phyloP scores from a whole-genome alignment of 495 filamentous ascomycete genomes.

The Neurospora sp. region DNA sequence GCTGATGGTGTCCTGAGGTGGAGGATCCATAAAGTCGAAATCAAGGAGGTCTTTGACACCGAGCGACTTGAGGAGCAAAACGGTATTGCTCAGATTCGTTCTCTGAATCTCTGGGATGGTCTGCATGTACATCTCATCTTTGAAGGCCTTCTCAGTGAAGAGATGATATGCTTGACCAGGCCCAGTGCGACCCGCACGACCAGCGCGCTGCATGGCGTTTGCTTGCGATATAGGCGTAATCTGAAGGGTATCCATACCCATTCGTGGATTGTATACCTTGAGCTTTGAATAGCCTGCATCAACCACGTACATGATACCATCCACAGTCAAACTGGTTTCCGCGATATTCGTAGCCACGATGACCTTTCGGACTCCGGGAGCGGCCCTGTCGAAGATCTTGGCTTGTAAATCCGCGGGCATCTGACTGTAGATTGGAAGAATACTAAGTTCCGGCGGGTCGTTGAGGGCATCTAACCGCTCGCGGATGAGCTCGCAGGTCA shows the following conservation, averaged over 20 bases:
- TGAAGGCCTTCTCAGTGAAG: conserved; percentile 89
- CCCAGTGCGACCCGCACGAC: conserved; percentile 87
- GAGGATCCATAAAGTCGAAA: conserved; percentile 99
- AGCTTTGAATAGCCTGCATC: conserved; percentile 94
- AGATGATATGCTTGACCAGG: conserved; percentile 93
- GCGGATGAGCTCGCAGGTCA: conserved; percentile 84
- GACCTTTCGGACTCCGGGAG: conserved; percentile 86
- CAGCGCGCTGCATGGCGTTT: conserved; percentile 87
- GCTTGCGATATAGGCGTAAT: conserved; percentile 98
- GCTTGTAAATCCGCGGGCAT: conserved; percentile 98
- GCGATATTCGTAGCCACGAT: conserved; percentile 99
- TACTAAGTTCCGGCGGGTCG: conserved; percentile 88
- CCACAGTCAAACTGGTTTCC: conserved; percentile 94
- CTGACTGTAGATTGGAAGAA: conserved; percentile 97
- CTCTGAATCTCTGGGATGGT: conserved; percentile 98
- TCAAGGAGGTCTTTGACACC: conserved; percentile 92
- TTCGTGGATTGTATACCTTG: conserved; percentile 96
- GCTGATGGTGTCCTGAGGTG: conserved; percentile 94
- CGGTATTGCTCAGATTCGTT: conserved; percentile 90
- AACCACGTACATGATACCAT: conserved; percentile 99
- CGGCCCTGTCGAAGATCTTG: conserved; percentile 90
- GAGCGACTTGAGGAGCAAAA: conserved; percentile 86
- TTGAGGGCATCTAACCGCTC: conserved; percentile 87
- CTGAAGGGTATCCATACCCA: conserved; percentile 99
- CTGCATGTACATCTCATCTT: conserved; percentile 94